Conservation (phyloP, 2,329 filamentous ascomycete species). For the Pyrenochaeta sp. region DNA sequence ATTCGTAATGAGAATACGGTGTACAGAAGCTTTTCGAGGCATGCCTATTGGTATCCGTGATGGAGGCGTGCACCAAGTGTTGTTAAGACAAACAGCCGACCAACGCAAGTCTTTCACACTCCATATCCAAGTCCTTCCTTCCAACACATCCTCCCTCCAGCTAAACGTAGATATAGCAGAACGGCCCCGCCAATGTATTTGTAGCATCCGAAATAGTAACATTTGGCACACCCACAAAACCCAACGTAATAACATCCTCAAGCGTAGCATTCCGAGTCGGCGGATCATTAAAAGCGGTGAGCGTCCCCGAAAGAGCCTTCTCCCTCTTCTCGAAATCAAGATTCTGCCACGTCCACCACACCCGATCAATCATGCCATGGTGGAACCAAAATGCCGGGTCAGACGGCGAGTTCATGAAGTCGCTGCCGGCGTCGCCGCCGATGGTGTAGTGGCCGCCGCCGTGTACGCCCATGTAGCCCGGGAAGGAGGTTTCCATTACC, state of each 20-base stretch:
- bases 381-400: constrained; percentile 59
- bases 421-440: constrained; percentile 55
- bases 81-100: too few relatives aligned
- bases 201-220: constrained; percentile 48
- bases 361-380: constrained; percentile 57
- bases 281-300: constrained; percentile 54
- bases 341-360: constrained; percentile 62
- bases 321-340: constrained; percentile 48
- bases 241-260: constrained; percentile 52
- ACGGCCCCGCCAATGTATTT: constrained; percentile 54
- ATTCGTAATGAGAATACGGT: too few relatives aligned
- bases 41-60: too few relatives aligned
- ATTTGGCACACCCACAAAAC: constrained; percentile 38
- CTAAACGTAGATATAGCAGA: constrained; percentile 56
- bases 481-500: constrained; percentile 49
- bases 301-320: constrained; percentile 53
- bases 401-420: constrained; percentile 55
- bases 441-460: constrained; percentile 56
- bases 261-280: constrained; percentile 55
- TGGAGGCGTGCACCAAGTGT: too few relatives aligned
- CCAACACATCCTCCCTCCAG: too few relatives aligned
- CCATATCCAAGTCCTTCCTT: too few relatives aligned
- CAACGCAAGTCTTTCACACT: too few relatives aligned
- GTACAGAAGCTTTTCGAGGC: too few relatives aligned
- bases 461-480: constrained; percentile 53